Base-by-base conservation (phyloP, 1,284 basidiomycete species). In the Microbotryum silenes-acaulis region DNA sequence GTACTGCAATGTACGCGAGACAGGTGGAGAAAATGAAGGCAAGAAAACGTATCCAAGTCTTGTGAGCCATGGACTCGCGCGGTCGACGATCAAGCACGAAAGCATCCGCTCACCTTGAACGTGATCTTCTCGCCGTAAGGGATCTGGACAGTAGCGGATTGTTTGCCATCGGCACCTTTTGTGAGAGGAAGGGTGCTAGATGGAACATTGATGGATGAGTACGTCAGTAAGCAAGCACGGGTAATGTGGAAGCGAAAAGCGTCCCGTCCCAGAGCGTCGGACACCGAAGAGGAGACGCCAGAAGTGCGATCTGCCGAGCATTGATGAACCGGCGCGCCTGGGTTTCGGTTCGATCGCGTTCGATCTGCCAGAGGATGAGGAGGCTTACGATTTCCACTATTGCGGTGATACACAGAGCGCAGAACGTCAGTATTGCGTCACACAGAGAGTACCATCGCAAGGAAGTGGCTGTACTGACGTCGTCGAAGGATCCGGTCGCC, bases 41-140 rank as follows among this genome's bases (percentile, higher is more conserved):
- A 18, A 42, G 37, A 42, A 42, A 12, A 42, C 6, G 3, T 31
- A 31, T 10, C 6, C 56, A 58, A 21, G 37, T 21, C n/a, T 20
- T 6, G 6, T 25, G 20, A 18, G 46, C 29, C 31, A 25, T 14
- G 47, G 57, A 29, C 44, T 29, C 46, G 4, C 18, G 33, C 21
- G 20, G n/a, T 25, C 27, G 18, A 42, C 6, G 23, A 20, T 42
- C 31, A 31, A 31, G 37, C 16, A 18, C 25, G 31, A 49, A 20
- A 27, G 57, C 6, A 10, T 8, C 16, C 10, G 42, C 62, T 45
- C 25, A 72, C 71, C 64, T 72, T 72, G 70, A 65, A 72, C 3
- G 61, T 53, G 16, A 72, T 59, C 61, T 69, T 72, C 31, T 62
- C 48, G 16, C 67, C 69, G 31, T 48, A 65, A 1, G 60, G 56